Evolutionary conservation across 768 basidiomycete species (phyloP).

Genomic region (Mycena rosella): DNA sequence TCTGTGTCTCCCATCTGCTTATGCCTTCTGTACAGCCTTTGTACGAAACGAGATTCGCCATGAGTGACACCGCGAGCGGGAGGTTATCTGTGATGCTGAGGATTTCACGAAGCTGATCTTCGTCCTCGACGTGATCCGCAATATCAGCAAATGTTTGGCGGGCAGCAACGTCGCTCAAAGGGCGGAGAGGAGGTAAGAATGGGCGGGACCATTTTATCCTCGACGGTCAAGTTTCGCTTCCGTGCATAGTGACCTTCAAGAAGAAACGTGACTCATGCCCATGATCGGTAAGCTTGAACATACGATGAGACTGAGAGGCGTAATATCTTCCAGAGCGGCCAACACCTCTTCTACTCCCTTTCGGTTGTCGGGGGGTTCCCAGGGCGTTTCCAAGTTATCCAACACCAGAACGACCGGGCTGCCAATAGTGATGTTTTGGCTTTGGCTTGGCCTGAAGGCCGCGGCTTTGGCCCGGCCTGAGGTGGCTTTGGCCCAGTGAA

Average conservation of each 20-base stretch:
- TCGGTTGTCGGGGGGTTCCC: neutral
- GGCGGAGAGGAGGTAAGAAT: neutral
- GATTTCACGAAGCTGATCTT: neutral
- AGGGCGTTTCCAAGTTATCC: conserved; percentile 2
- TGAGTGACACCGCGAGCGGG: conserved; percentile 9
- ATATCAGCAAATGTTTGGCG: conserved; percentile 8
- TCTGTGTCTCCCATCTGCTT: neutral
- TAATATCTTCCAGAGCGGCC: neutral
- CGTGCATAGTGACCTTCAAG: neutral
- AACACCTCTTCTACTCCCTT: neutral
- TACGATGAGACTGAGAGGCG: neutral
- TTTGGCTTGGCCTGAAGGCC: too few relatives aligned
- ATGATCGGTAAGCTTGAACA: neutral
- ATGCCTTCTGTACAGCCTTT: neutral
- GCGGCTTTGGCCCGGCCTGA: too few relatives aligned
- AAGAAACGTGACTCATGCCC: neutral
- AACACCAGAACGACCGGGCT: neutral
- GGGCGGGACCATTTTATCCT: conserved; percentile 4
- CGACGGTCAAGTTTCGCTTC: neutral
- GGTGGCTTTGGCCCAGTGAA: too few relatives aligned
- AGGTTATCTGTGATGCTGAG: conserved; percentile 4
- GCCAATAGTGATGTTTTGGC: too few relatives aligned
- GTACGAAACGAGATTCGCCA: neutral
- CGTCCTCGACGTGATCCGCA: neutral
- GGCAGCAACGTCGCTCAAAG: neutral